These are phyloP conservation scores for Lagenidium sp. DNA, from an alignment of 352 stramenopile genomes.

Conservation along the genomic window DNA sequence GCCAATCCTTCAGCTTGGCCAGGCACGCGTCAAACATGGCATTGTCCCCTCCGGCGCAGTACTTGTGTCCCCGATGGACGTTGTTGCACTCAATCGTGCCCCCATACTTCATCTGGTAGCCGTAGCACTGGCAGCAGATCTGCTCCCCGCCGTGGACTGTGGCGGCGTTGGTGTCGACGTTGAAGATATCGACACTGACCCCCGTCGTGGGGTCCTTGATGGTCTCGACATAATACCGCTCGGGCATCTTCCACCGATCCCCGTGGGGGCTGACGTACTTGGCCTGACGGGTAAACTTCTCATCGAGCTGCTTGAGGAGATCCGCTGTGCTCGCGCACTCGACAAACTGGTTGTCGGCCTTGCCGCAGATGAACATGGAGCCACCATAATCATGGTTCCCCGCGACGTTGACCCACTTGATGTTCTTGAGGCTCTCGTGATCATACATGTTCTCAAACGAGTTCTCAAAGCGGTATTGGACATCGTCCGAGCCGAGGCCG, in stretches of 20 bases:
- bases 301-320: conserved; percentile 51
- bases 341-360: conserved; percentile 50
- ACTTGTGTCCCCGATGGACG: conserved; percentile 30
- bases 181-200: conserved; percentile 59
- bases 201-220: conserved; percentile 18
- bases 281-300: conserved; percentile 52
- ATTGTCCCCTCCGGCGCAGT: conserved; percentile 42
- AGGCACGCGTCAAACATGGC: conserved; percentile 57
- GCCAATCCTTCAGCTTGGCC: conserved; percentile 40
- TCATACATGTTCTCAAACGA: conserved; percentile 63
- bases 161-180: conserved; percentile 55
- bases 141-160: conserved; percentile 49
- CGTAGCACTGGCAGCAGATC: conserved; percentile 76
- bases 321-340: conserved; percentile 47
- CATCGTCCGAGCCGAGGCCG: conserved; percentile 50
- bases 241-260: conserved; percentile 56
- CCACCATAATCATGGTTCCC: conserved; percentile 70
- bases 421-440: conserved; percentile 26
- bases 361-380: conserved; percentile 69
- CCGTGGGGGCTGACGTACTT: conserved; percentile 55
- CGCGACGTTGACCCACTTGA: conserved; percentile 65
- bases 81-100: conserved; percentile 25
- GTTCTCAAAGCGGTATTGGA: conserved; percentile 51
- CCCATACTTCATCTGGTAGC: conserved; percentile 51
- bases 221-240: conserved; percentile 55